Conservation (phyloP, 441 rosid species). For the Eruca vesicaria region DNA sequence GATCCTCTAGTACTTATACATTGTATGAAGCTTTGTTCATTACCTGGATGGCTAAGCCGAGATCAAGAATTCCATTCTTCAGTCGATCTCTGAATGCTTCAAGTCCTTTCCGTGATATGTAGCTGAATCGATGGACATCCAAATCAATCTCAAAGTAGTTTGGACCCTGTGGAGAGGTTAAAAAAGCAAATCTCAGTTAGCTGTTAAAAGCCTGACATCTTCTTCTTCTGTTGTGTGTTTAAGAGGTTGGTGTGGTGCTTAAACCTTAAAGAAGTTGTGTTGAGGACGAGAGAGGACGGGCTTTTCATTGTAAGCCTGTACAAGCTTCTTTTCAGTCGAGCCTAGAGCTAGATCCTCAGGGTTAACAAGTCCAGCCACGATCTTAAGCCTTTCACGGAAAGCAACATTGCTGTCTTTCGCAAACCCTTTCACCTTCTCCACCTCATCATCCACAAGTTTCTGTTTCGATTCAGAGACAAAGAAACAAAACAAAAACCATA, state of each 20-base stretch:
- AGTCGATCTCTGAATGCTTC: constrained; percentile 86
- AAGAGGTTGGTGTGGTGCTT: background rate
- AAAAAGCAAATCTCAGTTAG: background rate
- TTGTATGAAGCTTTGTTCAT: background rate
- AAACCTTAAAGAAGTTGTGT: constrained; percentile 69
- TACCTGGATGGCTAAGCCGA: constrained; percentile 94
- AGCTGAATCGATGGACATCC: constrained; percentile 91
- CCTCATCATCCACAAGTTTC: constrained; percentile 86
- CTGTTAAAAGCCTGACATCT: background rate
- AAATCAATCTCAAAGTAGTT: constrained; percentile 93
- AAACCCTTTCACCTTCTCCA: constrained; percentile 90
- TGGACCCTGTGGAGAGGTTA: constrained; percentile 56
- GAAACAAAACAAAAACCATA: background rate
- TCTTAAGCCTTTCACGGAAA: constrained; percentile 93
- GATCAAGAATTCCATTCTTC: constrained; percentile 67
- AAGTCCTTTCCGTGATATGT: constrained; percentile 81
- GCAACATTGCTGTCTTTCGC: constrained; percentile 68
- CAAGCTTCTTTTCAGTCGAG: constrained; percentile 78
- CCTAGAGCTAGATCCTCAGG: constrained; percentile 76
- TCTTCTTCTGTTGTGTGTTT: background rate
- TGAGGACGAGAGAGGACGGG: constrained; percentile 97
- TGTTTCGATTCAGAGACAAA: constrained; percentile 27
- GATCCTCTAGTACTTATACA: background rate
- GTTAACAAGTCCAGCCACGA: constrained; percentile 75
- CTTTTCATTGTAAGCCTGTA: constrained; percentile 80